Evolutionary conservation across 2,329 filamentous ascomycete species (phyloP).

Genomic region (Penicillium sp.): DNA sequence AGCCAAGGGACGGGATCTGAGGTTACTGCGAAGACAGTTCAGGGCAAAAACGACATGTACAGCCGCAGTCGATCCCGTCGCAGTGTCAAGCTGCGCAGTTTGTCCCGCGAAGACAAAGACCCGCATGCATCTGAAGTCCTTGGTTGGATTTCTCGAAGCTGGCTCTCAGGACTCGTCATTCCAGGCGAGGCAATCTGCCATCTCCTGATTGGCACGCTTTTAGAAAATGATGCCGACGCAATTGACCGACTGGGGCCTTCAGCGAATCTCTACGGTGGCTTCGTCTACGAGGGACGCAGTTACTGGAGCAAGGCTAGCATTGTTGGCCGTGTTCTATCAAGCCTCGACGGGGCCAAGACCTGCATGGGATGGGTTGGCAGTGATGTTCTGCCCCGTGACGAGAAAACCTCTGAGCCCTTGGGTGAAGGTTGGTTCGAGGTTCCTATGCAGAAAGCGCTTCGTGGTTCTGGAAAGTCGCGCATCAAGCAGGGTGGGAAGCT

Average conservation of each 20-base stretch:
- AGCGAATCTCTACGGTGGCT: slow-evolving; percentile 57
- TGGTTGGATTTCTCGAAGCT: slow-evolving; percentile 59
- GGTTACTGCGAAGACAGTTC: background rate
- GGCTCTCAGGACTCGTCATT: slow-evolving; percentile 56
- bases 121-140: slow-evolving; percentile 37
- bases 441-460: slow-evolving; percentile 36
- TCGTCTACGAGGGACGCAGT: slow-evolving; percentile 51
- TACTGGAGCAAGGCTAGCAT: slow-evolving; percentile 62
- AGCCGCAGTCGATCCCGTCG: slow-evolving; percentile 30
- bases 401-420: slow-evolving; percentile 26
- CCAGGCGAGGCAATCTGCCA: slow-evolving; percentile 57
- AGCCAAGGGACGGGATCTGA: slow-evolving; percentile 9
- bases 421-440: slow-evolving; percentile 55
- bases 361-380: slow-evolving; percentile 59
- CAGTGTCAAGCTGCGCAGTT: slow-evolving; percentile 30
- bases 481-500: slow-evolving; percentile 47
- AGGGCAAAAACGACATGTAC: slow-evolving; percentile 34
- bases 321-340: slow-evolving; percentile 55
- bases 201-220: slow-evolving; percentile 56
- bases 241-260: slow-evolving; percentile 52
- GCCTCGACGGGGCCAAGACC: slow-evolving; percentile 46
- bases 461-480: slow-evolving; percentile 37
- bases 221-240: slow-evolving; percentile 57
- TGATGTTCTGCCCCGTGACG: slow-evolving; percentile 41
- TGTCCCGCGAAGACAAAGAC: slow-evolving; percentile 9